phyloP scores from a whole-genome alignment of 192 early-diverging fungal genomes.

The Coemansia sp. region DNA sequence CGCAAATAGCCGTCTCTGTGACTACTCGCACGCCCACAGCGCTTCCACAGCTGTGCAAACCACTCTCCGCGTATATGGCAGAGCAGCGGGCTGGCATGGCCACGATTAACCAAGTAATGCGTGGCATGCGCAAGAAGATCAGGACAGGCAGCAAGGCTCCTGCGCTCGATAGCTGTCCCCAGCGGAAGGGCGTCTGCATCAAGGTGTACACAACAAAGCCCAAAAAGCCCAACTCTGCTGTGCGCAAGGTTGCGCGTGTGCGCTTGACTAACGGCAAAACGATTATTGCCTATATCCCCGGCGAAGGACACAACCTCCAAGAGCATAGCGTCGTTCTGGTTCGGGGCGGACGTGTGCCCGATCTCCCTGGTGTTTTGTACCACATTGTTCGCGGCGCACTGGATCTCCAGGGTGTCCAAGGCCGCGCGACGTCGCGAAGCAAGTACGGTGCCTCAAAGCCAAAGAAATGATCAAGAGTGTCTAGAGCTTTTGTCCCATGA shows the following conservation, averaged over 20 bases:
- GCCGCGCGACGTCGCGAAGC: constrained; percentile 73
- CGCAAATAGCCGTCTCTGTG: background rate
- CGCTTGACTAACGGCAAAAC: constrained; percentile 90
- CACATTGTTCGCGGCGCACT: constrained; percentile 89
- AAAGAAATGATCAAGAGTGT: constrained; percentile 25
- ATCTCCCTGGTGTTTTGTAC: constrained; percentile 97
- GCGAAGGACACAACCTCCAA: constrained; percentile 97
- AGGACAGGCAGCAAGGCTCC: constrained; percentile 71
- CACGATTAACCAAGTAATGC: constrained; percentile 92
- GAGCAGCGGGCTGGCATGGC: constrained; percentile 60
- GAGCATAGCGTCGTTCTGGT: constrained; percentile 97
- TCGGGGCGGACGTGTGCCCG: constrained; percentile 90
- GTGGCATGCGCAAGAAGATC: constrained; percentile 72
- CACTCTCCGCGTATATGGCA: constrained; percentile 6
- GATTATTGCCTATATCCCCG: constrained; percentile 95
- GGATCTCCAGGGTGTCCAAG: constrained; percentile 93
- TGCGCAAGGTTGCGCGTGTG: constrained; percentile 90
- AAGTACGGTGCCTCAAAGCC: constrained; percentile 95
- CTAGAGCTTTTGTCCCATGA: constrained; percentile 3
- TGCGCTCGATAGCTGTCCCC: constrained; percentile 81
- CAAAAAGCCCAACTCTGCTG: constrained; percentile 98
- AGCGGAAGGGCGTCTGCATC: constrained; percentile 91
- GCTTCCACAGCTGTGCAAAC: background rate
- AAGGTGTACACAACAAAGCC: constrained; percentile 96
- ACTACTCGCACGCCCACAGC: background rate